A percentile compares a stretch with the other conserved stretches of the same genome.
Evolutionary conservation across 768 basidiomycete species (phyloP).

Genomic region (Boletus insuetus): DNA sequence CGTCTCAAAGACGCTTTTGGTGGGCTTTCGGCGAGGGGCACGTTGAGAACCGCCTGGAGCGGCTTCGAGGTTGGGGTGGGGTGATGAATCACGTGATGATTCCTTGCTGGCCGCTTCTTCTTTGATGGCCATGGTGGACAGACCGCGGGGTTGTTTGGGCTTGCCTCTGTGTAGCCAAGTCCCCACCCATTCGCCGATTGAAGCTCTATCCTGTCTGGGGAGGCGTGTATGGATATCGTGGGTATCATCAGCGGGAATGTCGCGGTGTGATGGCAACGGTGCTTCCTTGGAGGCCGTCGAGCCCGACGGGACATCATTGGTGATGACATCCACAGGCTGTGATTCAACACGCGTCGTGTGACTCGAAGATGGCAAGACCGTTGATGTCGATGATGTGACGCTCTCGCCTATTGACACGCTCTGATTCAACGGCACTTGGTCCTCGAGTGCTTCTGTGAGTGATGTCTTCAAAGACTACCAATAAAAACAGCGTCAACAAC

Average conservation of each 20-base stretch:
- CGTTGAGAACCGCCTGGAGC: constrained; percentile 14
- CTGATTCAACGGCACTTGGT: constrained; percentile 42
- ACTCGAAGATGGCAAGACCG: background rate
- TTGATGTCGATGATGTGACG: constrained; percentile 14
- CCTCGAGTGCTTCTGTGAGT: constrained; percentile 46
- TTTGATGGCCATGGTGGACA: constrained; percentile 19
- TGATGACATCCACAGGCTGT: background rate
- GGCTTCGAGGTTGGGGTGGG: constrained; percentile 12
- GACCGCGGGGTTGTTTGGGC: constrained; percentile 25
- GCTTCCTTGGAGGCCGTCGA: background rate
- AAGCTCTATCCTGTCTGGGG: constrained; percentile 33
- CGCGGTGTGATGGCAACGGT: constrained; percentile 2
- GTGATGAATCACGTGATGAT: constrained; percentile 23
- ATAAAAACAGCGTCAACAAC: background rate
- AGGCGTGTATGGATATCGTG: constrained; percentile 11
- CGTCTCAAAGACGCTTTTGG: constrained; percentile 69
- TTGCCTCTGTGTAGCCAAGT: constrained; percentile 65
- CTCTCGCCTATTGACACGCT: constrained; percentile 23
- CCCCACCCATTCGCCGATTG: constrained; percentile 74
- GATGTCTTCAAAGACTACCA: constrained; percentile 45
- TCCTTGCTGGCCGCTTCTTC: constrained; percentile 22
- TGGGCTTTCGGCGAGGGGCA: constrained; percentile 38
- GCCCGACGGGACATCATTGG: background rate
- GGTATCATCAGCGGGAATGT: constrained; percentile 1
- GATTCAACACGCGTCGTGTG: background rate